A percentile compares a stretch with the other conserved stretches of the same genome.
These are phyloP conservation scores for Phellinidium pouzarii DNA, from an alignment of 1,284 basidiomycete species.

Conservation along the genomic window DNA sequence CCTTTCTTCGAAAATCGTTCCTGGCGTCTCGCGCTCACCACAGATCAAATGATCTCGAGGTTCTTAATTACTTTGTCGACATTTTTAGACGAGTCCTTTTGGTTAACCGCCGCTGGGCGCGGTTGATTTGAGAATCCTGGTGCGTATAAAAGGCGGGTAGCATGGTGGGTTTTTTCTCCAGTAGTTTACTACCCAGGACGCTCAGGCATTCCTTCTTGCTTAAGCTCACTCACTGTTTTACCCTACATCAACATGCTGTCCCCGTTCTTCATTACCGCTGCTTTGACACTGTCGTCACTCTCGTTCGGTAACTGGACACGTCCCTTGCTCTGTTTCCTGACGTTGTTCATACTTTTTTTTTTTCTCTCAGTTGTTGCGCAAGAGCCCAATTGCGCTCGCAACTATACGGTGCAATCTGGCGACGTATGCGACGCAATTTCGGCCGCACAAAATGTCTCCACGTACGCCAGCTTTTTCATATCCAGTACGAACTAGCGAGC, in stretches of 20 bases:
- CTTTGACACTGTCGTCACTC: background rate
- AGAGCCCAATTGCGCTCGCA: slow-evolving; percentile 30
- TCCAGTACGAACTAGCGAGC: too few species aligned
- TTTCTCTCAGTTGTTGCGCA: background rate
- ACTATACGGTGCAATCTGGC: slow-evolving; percentile 35
- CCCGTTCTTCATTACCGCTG: background rate
- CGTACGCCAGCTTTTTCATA: slow-evolving; percentile 24
- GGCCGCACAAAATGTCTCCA: slow-evolving; percentile 36
- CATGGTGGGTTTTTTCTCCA: background rate
- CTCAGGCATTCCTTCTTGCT: background rate
- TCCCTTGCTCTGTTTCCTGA: background rate
- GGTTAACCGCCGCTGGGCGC: too few species aligned
- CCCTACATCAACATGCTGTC: background rate
- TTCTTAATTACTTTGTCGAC: too few species aligned
- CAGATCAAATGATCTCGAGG: too few species aligned
- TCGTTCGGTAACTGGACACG: background rate
- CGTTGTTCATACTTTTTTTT: background rate
- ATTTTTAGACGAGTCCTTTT: too few species aligned
- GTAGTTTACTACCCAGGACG: background rate
- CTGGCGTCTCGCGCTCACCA: too few species aligned
- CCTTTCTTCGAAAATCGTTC: too few species aligned
- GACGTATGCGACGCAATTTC: slow-evolving; percentile 45
- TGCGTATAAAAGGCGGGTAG: background rate
- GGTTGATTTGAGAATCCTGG: too few species aligned
- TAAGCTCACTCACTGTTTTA: background rate